Base-by-base conservation (phyloP, 192 early-diverging fungal genomes). In the Powellomyces hirtus region DNA sequence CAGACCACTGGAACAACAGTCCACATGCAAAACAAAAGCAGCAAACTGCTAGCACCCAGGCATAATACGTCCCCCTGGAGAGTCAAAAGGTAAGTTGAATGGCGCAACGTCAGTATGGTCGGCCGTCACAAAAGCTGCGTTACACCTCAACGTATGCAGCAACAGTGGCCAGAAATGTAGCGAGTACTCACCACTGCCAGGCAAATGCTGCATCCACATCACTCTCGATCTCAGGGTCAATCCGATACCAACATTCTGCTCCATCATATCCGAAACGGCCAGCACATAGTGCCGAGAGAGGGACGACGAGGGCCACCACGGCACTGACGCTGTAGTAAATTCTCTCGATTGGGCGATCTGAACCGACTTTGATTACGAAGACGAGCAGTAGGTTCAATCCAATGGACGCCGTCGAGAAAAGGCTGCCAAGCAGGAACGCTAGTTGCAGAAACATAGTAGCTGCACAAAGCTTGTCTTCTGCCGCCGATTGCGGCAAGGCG, bases 311-410 rank as follows among this genome's bases (percentile, higher is more conserved):
- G 29, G 67, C 56, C 16, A 60, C 16, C 11, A 69, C 14, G 7
- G 29, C 42, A 18, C 24, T 24, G 16, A 16, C 38, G 31, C n/a
- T 31, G 57, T 69, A 69, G 29, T 60, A 69, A 18, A 29, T 35
- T 20, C 44, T 29, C 37, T 69, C 67, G 55, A 69, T 27, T 16
- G 38, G 35, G 11, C 40, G 16, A 31, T 36, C 29, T 2, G n/a
- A 6, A 20, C 20, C 4, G n/a, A 69, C 20, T 45, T 69, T 58
- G 27, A 69, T 4, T 10, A 69, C 44, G 35, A 69, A 69, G 16
- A 69, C 52, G 40, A 69, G 56, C 29, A 69, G 38, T 18, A 69
- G 22, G 36, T 69, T 69, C 57, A 69, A 61, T 0, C 57, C 67
- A 36, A 69, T 69, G 10, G 57, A 34, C 6, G 67, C 55, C 6